Evolutionary conservation across 768 basidiomycete species (phyloP).

Genomic region (Amanita molliuscula): DNA sequence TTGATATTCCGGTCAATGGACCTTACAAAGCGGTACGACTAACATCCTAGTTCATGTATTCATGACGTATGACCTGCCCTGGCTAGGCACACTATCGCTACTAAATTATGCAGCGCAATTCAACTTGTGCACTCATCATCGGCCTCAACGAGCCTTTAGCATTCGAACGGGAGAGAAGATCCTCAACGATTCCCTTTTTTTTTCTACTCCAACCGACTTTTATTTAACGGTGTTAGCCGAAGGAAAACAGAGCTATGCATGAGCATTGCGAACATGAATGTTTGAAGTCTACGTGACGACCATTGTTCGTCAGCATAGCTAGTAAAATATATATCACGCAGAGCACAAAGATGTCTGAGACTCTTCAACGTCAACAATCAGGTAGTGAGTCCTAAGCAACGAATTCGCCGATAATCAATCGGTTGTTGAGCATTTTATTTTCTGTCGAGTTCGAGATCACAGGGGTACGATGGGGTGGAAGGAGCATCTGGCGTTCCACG

Average conservation of each 20-base stretch:
- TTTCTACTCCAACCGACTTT: constrained; percentile 34
- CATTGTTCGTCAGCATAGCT: not conserved
- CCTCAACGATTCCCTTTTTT: constrained; percentile 52
- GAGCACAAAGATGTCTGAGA: too few relatives aligned
- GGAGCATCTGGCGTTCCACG: too few relatives aligned
- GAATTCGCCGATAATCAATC: too few relatives aligned
- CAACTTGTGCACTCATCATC: constrained; percentile 26
- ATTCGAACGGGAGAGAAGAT: constrained; percentile 46
- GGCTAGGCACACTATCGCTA: constrained; percentile 1
- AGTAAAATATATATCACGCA: not conserved
- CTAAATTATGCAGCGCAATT: not conserved
- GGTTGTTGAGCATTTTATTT: too few relatives aligned
- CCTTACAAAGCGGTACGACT: constrained; percentile 42
- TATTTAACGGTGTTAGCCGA: constrained; percentile 29
- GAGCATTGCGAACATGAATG: not conserved
- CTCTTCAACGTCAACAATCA: too few relatives aligned
- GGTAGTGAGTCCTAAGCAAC: too few relatives aligned
- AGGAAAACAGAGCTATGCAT: not conserved
- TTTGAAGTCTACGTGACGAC: constrained; percentile 18
- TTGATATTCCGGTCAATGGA: constrained; percentile 80
- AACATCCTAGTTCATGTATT: constrained; percentile 1
- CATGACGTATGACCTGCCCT: constrained; percentile 8
- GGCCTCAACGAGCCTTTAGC: constrained; percentile 79
- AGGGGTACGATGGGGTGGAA: too few relatives aligned
- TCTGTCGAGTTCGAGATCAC: too few relatives aligned